Percentiles rank a stretch among this genome's conserved stretches.
phyloP scores from a whole-genome alignment of 2,329 filamentous ascomycete species.

The Dothidotthia symphoricarpi region DNA sequence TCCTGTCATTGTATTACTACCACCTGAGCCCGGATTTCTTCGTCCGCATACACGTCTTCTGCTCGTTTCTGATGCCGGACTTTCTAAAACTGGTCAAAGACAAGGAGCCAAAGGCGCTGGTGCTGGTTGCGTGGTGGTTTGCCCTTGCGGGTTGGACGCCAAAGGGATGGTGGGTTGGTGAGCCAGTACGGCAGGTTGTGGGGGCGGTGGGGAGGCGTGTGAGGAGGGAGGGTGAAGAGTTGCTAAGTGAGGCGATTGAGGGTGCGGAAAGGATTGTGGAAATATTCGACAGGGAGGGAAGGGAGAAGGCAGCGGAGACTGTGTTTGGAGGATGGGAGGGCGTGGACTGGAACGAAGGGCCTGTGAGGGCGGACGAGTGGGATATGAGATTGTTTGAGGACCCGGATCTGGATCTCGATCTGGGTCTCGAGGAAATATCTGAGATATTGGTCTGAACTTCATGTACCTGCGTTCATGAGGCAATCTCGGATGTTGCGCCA shows the following conservation, averaged over 20 bases:
- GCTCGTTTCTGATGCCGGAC: constrained; percentile 31
- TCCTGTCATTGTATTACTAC: constrained; percentile 35
- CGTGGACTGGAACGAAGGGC: constrained; percentile 28
- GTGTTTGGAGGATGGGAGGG: constrained; percentile 31
- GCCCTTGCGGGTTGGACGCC: constrained; percentile 24
- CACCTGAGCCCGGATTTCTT: constrained; percentile 30
- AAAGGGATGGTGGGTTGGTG: constrained; percentile 26
- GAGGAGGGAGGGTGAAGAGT: constrained; percentile 8
- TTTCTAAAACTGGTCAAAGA: constrained; percentile 25
- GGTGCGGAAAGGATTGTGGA: constrained; percentile 21
- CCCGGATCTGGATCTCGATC: neutral
- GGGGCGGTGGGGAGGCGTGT: constrained; percentile 23
- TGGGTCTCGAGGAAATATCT: neutral
- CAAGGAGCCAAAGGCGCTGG: constrained; percentile 27
- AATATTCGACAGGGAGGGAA: constrained; percentile 10
- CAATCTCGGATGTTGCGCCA: too few relatives aligned
- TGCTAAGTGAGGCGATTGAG: constrained; percentile 18
- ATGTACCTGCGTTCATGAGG: too few relatives aligned
- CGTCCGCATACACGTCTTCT: constrained; percentile 28
- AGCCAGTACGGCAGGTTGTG: constrained; percentile 15
- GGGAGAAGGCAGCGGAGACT: constrained; percentile 22
- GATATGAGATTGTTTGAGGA: constrained; percentile 11
- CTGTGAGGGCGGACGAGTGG: constrained; percentile 20
- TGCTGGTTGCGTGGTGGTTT: constrained; percentile 33
- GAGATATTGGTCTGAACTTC: too few relatives aligned